Conservation (phyloP, 805 yeast species). For the Blastobotrys attinorum region DNA sequence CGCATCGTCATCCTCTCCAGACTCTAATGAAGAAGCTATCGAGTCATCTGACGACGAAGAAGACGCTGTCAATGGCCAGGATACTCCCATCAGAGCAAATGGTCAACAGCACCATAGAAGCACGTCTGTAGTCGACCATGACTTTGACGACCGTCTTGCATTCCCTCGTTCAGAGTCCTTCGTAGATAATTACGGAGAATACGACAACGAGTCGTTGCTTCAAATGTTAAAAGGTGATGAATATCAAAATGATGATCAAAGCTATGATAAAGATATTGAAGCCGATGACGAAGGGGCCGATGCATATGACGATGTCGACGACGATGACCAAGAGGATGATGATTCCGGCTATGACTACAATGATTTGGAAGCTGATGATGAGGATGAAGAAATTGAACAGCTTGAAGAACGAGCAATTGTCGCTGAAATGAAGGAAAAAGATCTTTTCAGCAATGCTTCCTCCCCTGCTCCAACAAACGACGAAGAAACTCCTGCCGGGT, state of each 20-base stretch:
- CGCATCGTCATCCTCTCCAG: too few species aligned
- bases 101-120: neutral
- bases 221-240: slow-evolving; percentile 19
- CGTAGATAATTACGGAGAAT: slow-evolving; percentile 34
- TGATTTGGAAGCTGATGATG: slow-evolving; percentile 28
- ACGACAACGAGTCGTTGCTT: slow-evolving; percentile 15
- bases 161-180: slow-evolving; percentile 41
- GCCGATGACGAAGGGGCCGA: slow-evolving; percentile 30
- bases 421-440: slow-evolving; percentile 21
- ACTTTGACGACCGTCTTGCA: slow-evolving; percentile 33
- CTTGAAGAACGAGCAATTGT: slow-evolving; percentile 34
- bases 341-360: neutral
- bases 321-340: slow-evolving; percentile 33
- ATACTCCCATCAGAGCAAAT: slow-evolving; percentile 31
- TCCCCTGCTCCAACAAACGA: slow-evolving; percentile 20
- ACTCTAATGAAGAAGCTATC: neutral
- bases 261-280: slow-evolving; percentile 47
- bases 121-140: slow-evolving; percentile 17
- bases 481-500: slow-evolving; percentile 8
- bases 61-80: slow-evolving; percentile 36
- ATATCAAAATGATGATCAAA: neutral
- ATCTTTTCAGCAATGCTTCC: slow-evolving; percentile 11
- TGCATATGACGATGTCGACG: slow-evolving; percentile 54
- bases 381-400: slow-evolving; percentile 30
- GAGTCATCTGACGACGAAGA: slow-evolving; percentile 32